Conservation (phyloP, 2,329 filamentous ascomycete species). For the Scedosporium dehoogii region DNA sequence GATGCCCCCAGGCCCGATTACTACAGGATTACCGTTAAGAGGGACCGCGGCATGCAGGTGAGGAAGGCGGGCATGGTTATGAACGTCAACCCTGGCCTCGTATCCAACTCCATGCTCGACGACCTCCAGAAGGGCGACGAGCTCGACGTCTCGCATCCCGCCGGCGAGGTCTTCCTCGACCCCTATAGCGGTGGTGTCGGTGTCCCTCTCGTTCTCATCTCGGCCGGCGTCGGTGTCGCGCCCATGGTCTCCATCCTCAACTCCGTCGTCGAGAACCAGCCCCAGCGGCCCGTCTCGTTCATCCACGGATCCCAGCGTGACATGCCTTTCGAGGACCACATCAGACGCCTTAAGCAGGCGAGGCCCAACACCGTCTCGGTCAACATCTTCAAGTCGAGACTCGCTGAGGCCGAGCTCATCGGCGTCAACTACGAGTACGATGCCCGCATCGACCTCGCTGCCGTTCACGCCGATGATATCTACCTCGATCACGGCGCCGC, state of each 20-base stretch:
- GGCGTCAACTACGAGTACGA: conserved; percentile 29
- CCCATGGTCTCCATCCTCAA: conserved; percentile 53
- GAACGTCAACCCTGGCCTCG: conserved; percentile 47
- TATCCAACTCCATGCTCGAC: conserved; percentile 62
- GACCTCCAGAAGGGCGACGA: conserved; percentile 49
- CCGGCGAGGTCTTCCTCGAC: conserved; percentile 50
- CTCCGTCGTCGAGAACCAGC: conserved; percentile 33
- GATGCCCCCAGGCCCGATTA: conserved; percentile 51
- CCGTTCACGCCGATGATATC: conserved; percentile 32
- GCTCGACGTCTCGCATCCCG: conserved; percentile 57
- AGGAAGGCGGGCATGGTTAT: conserved; percentile 31
- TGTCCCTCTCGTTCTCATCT: conserved; percentile 49
- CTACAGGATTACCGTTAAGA: conserved; percentile 65
- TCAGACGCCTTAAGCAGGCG: conserved; percentile 33
- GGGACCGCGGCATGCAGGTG: conserved; percentile 43
- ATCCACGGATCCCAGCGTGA: conserved; percentile 45
- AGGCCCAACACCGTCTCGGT: conserved; percentile 21
- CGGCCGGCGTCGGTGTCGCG: conserved; percentile 50
- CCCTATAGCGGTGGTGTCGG: conserved; percentile 23
- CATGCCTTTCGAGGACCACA: conserved; percentile 43
- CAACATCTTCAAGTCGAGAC: conserved; percentile 40
- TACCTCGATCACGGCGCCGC: conserved; percentile 33
- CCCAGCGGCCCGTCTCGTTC: conserved; percentile 43
- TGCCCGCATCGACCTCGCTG: conserved; percentile 35
- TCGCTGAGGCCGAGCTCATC: conserved; percentile 32